A percentile compares a stretch with the other conserved stretches of the same genome.
phyloP scores from a whole-genome alignment of 2,329 filamentous ascomycete genomes.

The Elsinoe arachidis region DNA sequence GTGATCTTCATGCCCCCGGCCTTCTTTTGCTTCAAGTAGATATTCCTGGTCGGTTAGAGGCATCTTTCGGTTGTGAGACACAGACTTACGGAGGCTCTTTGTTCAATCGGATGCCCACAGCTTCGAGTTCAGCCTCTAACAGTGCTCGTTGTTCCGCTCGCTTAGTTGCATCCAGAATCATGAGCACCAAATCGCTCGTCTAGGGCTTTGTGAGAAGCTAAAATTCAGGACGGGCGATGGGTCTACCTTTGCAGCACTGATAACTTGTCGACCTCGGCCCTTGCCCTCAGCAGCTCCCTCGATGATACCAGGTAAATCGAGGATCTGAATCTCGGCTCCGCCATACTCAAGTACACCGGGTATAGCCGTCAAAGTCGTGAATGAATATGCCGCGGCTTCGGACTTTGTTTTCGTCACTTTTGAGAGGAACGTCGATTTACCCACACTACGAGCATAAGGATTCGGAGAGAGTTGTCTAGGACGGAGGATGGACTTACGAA shows the following conservation, averaged over 20 bases:
- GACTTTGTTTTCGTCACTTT: conserved; percentile 98
- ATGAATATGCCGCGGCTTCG: conserved; percentile 90
- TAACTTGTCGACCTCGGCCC: conserved; percentile 93
- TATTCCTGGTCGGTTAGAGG: conserved; percentile 56
- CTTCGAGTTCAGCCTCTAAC: conserved; percentile 85
- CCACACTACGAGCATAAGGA: conserved; percentile 44
- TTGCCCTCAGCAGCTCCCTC: conserved; percentile 97
- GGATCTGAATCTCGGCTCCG: conserved; percentile 96
- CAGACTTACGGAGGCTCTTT: conserved; percentile 68
- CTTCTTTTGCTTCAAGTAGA: conserved; percentile 93
- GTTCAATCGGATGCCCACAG: conserved; percentile 90
- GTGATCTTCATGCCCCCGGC: conserved; percentile 98
- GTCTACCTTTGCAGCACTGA: conserved; percentile 76
- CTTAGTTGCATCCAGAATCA: conserved; percentile 96
- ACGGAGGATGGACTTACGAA: conserved; percentile 38
- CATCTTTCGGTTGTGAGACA: not conserved
- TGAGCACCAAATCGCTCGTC: conserved; percentile 93
- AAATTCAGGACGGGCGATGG: not conserved
- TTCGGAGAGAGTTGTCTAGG: not conserved
- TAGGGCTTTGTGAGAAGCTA: conserved; percentile 19
- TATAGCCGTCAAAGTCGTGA: conserved; percentile 95
- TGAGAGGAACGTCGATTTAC: conserved; percentile 97
- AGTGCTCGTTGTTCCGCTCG: conserved; percentile 84
- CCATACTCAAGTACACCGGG: conserved; percentile 96
- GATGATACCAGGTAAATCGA: conserved; percentile 97